These are phyloP conservation scores for Hyaloscypha hepaticicola DNA, from an alignment of 495 filamentous ascomycete species.

Conservation along the genomic window DNA sequence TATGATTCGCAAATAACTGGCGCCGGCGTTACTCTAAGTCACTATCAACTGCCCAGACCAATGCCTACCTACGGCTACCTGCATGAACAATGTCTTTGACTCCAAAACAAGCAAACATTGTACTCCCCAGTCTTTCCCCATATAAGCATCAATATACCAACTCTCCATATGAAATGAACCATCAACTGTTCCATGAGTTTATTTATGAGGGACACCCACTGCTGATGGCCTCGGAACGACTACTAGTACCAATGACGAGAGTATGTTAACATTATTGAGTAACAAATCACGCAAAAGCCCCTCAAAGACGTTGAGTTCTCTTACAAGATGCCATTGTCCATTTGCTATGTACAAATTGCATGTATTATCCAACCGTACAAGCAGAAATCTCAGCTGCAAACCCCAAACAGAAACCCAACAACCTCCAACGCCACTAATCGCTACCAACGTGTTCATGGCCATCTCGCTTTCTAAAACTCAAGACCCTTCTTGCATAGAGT, in stretches of 20 bases:
- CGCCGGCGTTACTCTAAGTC: not conserved
- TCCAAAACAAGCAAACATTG: not conserved
- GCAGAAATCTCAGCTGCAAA: not conserved
- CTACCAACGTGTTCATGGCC: not conserved
- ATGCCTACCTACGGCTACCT: not conserved
- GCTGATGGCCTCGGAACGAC: no score
- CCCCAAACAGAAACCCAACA: not conserved
- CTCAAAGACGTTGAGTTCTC: not conserved
- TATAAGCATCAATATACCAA: not conserved
- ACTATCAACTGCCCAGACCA: not conserved
- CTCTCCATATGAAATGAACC: not conserved
- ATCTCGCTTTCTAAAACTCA: not conserved
- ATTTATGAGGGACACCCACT: not conserved
- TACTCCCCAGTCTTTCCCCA: not conserved
- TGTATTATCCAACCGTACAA: not conserved
- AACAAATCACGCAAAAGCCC: no score
- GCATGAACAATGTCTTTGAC: not conserved
- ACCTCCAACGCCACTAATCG: slow-evolving; percentile 17
- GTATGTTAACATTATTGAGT: no score
- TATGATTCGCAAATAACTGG: no score
- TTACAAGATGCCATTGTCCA: not conserved
- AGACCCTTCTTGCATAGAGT: not conserved
- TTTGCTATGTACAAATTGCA: slow-evolving; percentile 13
- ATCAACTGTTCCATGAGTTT: not conserved
- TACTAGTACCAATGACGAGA: no score